Evolutionary conservation across 2,329 filamentous ascomycete species (phyloP).

Genomic region (Shiraia bambusicola): DNA sequence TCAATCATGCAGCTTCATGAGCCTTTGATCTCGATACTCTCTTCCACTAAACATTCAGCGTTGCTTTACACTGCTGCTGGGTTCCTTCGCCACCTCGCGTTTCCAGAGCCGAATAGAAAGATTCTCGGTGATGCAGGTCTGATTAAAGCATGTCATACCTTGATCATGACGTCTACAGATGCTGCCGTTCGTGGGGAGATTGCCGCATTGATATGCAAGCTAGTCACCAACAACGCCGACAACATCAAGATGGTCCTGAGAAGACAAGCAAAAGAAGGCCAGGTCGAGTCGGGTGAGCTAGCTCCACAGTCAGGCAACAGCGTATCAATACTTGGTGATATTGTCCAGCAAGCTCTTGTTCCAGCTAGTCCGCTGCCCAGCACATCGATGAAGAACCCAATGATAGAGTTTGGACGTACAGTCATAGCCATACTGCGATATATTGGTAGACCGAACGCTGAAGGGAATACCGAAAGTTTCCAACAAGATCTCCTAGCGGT

Average conservation of each 20-base stretch:
- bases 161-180: slow-evolving; percentile 17
- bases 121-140: slow-evolving; percentile 35
- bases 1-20: slow-evolving; percentile 35
- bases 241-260: slow-evolving; percentile 36
- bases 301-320: not conserved
- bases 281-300: slow-evolving; percentile 1
- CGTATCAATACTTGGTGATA: slow-evolving; percentile 1
- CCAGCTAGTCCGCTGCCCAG: slow-evolving; percentile 37
- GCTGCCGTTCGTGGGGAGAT: slow-evolving; percentile 40
- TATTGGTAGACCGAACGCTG: slow-evolving; percentile 20
- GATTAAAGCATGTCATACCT: slow-evolving; percentile 30
- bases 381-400: slow-evolving; percentile 43
- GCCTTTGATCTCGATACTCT: slow-evolving; percentile 32
- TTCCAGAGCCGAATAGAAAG: slow-evolving; percentile 36
- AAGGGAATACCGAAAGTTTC: slow-evolving; percentile 27
- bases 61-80: slow-evolving; percentile 42
- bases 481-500: slow-evolving; percentile 30
- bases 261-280: slow-evolving; percentile 16
- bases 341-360: slow-evolving; percentile 35
- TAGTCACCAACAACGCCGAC: slow-evolving; percentile 33
- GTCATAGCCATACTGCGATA: slow-evolving; percentile 27
- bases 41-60: slow-evolving; percentile 27
- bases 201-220: slow-evolving; percentile 38
- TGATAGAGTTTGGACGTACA: slow-evolving; percentile 36
- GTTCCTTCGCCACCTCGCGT: slow-evolving; percentile 40